These are phyloP conservation scores for Diplotaxis tenuifolia DNA, from an alignment of 345 rosid genomes.

Conservation along the genomic window DNA sequence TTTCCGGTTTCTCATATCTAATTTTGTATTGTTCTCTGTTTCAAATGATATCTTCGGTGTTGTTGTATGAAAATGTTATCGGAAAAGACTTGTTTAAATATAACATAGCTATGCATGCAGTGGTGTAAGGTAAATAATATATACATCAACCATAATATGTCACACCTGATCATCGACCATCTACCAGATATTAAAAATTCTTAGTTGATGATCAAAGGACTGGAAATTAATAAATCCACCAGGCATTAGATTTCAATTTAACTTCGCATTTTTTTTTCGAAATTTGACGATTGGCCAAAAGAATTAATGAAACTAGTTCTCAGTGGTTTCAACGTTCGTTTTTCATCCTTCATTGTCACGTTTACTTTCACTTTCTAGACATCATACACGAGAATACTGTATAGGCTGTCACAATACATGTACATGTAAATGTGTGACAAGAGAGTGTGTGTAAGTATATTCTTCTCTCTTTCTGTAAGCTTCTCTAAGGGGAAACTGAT, in stretches of 20 bases:
- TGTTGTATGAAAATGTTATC: too few relatives aligned
- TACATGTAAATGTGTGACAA: neutral
- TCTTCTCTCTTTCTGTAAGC: neutral
- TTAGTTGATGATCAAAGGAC: neutral
- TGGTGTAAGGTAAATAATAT: neutral
- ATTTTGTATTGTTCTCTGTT: too few relatives aligned
- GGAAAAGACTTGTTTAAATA: too few relatives aligned
- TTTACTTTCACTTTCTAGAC: neutral
- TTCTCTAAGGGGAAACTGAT: neutral
- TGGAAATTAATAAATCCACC: neutral
- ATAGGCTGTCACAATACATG: neutral
- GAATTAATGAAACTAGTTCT: neutral
- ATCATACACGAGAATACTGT: neutral
- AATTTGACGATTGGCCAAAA: neutral
- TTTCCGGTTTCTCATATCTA: too few relatives aligned
- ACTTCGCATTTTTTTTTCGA: neutral
- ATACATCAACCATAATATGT: neutral
- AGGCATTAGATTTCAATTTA: neutral
- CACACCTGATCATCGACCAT: neutral
- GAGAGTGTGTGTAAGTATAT: neutral
- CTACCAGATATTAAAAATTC: neutral
- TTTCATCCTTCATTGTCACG: neutral
- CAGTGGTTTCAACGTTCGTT: neutral
- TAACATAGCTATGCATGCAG: neutral
- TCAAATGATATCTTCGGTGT: too few relatives aligned